Conservation (phyloP, 352 stramenopile genomes). For the Phytophthora meadii region DNA sequence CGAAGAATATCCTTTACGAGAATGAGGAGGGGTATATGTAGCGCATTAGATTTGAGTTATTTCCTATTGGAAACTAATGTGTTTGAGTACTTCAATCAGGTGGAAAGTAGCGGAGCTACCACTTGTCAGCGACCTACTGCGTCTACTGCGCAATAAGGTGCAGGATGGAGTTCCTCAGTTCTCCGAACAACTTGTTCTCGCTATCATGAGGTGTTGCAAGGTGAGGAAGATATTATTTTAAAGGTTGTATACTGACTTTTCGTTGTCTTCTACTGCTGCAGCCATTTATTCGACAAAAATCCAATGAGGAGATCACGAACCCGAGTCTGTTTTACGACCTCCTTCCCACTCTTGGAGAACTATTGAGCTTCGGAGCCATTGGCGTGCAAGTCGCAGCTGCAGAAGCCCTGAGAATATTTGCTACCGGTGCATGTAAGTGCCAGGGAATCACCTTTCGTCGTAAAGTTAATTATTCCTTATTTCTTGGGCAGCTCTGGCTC, state of each 20-base stretch:
- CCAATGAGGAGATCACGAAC: conserved; percentile 82
- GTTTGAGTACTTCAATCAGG: conserved; percentile 27
- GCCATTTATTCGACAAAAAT: conserved; percentile 76
- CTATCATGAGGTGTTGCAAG: conserved; percentile 49
- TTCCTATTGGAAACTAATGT: not conserved
- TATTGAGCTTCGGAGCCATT: conserved; percentile 64
- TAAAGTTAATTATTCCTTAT: not conserved
- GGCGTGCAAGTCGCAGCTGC: conserved; percentile 70
- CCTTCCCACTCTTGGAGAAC: conserved; percentile 57
- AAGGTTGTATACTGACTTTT: not conserved
- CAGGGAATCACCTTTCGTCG: not conserved
- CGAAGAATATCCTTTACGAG: conserved; percentile 80
- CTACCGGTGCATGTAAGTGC: conserved; percentile 63
- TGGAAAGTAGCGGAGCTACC: conserved; percentile 77
- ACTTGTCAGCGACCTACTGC: conserved; percentile 66
- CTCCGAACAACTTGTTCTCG: conserved; percentile 44
- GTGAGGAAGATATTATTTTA: conserved; percentile 25
- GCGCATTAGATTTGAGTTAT: not conserved
- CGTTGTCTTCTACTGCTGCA: conserved; percentile 27
- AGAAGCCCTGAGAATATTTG: conserved; percentile 66
- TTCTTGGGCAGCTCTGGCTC: conserved; percentile 41
- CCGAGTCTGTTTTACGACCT: conserved; percentile 55
- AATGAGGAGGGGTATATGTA: conserved; percentile 66
- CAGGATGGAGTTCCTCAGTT: conserved; percentile 55
- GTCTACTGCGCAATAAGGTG: conserved; percentile 65